phyloP scores from a whole-genome alignment of 2,329 filamentous ascomycete genomes.

The Neoscytalidium dimidiatum region DNA sequence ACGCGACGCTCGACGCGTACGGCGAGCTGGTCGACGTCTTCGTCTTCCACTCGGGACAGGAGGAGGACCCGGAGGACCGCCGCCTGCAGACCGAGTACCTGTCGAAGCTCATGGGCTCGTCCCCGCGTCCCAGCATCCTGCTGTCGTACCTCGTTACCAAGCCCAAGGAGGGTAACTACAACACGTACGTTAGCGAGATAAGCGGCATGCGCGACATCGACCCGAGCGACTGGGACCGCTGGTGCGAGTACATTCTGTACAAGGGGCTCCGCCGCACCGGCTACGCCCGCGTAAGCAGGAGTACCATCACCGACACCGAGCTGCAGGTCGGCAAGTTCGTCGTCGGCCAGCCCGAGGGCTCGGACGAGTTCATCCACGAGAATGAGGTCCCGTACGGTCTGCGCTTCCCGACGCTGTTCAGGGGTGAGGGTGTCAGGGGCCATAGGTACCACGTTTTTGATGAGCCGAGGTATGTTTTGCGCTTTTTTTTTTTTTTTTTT shows the following conservation, averaged over 20 bases:
- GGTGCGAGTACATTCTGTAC: conserved; percentile 99
- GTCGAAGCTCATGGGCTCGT: conserved; percentile 81
- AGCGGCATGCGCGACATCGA: conserved; percentile 97
- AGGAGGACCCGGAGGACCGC: conserved; percentile 92
- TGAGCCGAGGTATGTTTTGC: conserved; percentile 48
- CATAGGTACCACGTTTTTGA: conserved; percentile 96
- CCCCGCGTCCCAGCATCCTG: conserved; percentile 77
- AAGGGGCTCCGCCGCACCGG: conserved; percentile 83
- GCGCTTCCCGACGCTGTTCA: conserved; percentile 83
- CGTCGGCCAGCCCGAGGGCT: conserved; percentile 68
- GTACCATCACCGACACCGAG: conserved; percentile 95
- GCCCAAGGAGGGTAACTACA: conserved; percentile 91
- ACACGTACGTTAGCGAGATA: conserved; percentile 83
- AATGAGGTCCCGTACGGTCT: conserved; percentile 72
- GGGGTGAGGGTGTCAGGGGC: conserved; percentile 80
- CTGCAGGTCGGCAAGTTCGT: conserved; percentile 94
- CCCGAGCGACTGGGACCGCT: conserved; percentile 88
- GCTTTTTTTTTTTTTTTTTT: background rate
- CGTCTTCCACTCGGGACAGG: conserved; percentile 97
- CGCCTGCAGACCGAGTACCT: conserved; percentile 85
- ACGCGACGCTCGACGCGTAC: conserved; percentile 94
- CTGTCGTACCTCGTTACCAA: conserved; percentile 92
- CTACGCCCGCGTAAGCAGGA: conserved; percentile 85
- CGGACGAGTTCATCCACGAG: conserved; percentile 70
- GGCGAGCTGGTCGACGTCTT: conserved; percentile 89